Conservation (phyloP, 192 early-diverging fungal species). For the Mortierella hygrophila region DNA sequence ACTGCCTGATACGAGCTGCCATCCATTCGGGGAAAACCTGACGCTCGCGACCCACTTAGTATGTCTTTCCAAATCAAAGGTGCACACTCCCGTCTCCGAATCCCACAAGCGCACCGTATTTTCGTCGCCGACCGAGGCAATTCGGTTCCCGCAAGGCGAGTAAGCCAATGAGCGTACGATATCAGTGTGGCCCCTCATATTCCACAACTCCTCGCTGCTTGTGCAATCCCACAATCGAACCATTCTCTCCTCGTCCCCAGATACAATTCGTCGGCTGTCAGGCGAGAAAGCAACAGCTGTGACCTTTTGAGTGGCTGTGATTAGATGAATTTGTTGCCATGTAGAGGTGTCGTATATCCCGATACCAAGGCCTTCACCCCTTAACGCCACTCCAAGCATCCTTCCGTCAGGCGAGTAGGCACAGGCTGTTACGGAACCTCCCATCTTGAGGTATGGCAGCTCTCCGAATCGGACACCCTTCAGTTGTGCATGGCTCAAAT, state of each 20-base stretch:
- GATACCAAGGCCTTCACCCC: neutral
- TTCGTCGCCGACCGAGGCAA: neutral
- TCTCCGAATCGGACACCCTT: neutral
- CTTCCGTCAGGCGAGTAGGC: neutral
- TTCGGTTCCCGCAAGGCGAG: neutral
- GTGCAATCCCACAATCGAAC: neutral
- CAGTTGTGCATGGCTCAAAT: neutral
- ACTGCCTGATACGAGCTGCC: neutral
- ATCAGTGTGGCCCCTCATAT: too few species aligned
- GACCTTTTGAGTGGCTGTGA: too few species aligned
- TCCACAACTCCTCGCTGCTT: neutral
- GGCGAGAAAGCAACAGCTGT: neutral
- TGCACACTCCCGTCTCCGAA: too few species aligned
- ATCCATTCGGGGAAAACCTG: neutral
- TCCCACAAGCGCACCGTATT: neutral
- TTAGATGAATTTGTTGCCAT: neutral
- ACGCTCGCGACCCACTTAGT: neutral
- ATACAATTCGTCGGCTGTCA: neutral
- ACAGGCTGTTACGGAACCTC: neutral
- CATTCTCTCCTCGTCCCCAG: neutral
- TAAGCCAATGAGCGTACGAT: too few species aligned
- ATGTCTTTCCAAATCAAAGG: too few species aligned
- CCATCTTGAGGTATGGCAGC: neutral
- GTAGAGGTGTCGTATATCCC: neutral
- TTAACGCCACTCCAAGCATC: neutral